phyloP scores from a whole-genome alignment of 495 filamentous ascomycete species.

The Schizothecium vesticola region DNA sequence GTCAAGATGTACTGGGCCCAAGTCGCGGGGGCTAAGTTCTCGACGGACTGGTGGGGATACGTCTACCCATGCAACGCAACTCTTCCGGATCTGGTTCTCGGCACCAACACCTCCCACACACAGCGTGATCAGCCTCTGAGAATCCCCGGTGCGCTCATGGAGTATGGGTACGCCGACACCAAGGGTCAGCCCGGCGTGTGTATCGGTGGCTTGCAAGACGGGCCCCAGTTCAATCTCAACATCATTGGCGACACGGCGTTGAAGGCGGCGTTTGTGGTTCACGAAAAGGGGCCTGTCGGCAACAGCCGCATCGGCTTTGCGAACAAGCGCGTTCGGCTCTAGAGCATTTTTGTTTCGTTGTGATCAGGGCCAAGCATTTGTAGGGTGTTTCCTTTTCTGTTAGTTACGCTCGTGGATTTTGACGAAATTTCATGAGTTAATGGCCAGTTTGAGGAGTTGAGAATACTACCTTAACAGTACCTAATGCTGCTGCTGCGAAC shows the following conservation, averaged over 20 bases:
- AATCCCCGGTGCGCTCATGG: constrained; percentile 52
- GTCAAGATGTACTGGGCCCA: constrained; percentile 60
- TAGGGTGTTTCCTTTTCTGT: not conserved
- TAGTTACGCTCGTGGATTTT: not conserved
- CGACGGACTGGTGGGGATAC: constrained; percentile 55
- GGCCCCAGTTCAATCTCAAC: constrained; percentile 56
- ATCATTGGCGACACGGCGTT: constrained; percentile 78
- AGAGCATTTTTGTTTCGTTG: not conserved
- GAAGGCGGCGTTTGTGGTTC: constrained; percentile 70
- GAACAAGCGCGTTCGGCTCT: not conserved
- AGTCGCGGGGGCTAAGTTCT: constrained; percentile 46
- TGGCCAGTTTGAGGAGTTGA: not conserved
- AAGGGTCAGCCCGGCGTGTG: constrained; percentile 34
- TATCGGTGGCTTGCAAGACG: constrained; percentile 60
- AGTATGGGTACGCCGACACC: constrained; percentile 41
- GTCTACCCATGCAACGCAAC: constrained; percentile 58
- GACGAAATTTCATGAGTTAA: not conserved
- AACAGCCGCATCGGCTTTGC: not conserved
- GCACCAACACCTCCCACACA: constrained; percentile 35
- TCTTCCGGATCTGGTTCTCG: constrained; percentile 59
- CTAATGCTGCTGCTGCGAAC: too few species aligned
- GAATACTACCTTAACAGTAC: not conserved
- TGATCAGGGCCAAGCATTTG: not conserved
- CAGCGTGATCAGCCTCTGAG: constrained; percentile 33
- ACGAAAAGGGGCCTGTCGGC: not conserved